phyloP scores from a whole-genome alignment of 495 filamentous ascomycete species.

The Aspergillus nanangensis region DNA sequence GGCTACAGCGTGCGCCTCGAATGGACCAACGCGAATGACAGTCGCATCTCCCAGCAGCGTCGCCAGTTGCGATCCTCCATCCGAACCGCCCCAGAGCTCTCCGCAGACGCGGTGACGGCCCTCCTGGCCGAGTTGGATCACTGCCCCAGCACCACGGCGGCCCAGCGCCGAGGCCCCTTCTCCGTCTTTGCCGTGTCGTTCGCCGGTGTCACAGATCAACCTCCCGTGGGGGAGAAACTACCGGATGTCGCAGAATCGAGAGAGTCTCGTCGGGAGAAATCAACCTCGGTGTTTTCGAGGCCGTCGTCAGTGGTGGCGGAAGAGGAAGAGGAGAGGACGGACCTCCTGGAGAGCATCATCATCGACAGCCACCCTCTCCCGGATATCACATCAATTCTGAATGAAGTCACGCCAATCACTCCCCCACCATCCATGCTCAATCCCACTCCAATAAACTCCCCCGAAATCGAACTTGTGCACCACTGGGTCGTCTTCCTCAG shows the following conservation, averaged over 20 bases:
- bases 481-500: conserved; percentile 25
- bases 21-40: conserved; percentile 12
- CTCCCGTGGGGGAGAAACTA: too few relatives aligned
- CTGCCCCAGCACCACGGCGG: not conserved
- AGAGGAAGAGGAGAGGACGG: too few relatives aligned
- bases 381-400: too few relatives aligned
- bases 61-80: not conserved
- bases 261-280: too few relatives aligned
- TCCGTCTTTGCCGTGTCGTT: not conserved
- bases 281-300: too few relatives aligned
- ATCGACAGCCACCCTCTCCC: too few relatives aligned
- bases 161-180: not conserved
- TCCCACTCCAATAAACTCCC: not conserved
- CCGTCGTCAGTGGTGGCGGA: too few relatives aligned
- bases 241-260: too few relatives aligned
- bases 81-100: not conserved
- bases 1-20: conserved; percentile 31
- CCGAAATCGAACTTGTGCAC: conserved; percentile 21
- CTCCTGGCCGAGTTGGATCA: not conserved
- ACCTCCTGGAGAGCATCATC: too few relatives aligned
- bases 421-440: too few relatives aligned
- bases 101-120: not conserved
- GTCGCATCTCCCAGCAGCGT: not conserved
- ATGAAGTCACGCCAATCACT: too few relatives aligned
- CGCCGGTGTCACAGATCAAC: not conserved